Base-by-base conservation (phyloP, 352 stramenopile species). In the Pythium brassicae region DNA sequence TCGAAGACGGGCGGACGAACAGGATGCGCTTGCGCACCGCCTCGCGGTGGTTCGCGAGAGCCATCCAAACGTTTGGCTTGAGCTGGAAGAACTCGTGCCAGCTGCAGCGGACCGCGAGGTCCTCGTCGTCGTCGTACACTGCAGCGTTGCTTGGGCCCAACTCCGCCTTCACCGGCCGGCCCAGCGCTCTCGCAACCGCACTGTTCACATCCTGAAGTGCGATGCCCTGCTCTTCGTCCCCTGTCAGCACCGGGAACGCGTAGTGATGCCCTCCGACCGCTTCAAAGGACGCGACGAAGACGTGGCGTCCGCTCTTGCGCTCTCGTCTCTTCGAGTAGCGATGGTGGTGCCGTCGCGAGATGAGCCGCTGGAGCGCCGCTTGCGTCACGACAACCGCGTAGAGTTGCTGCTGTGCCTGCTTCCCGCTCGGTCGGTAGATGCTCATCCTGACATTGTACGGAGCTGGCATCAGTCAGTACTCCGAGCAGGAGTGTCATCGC, bases 81-180 rank as follows among this genome's bases (percentile, higher is more conserved):
- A 76, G 47, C 2, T 23, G 26, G 15, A 72, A 51, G 48, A 83
- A 58, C 10, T 68, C 50, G 6, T 57, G 29, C 67, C 67, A 82
- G 2, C 49, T 49, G 3, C 78, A 22, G 10, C 22, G 12, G 15
- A 68, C 26, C 15, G 53, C 26, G 25, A 45, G 15, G 15, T n/a
- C 9, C 32, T 59, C 51, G 19, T 49, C 29, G 10, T 42, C 22
- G 14, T 50, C 29, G 19, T 15, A 4, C 2, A 20, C 14, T 12
- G 6, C 32, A 17, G 2, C 14, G 45, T 35, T 27, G 23, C 4
- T 49, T 19, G 44, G 20, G 23, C 40, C 25, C 14, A 26, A 15
- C 11, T 3, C 39, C 19, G 8, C 9, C 34, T 51, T 42, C n/a
- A 34, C n/a, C 12, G 49, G 23, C 23, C 17, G 48, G 9, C 23